Evolutionary conservation across 148 eudicot species (phyloP), one percentile per base, ranked within the genome.

Genomic region (Arbutus unedo): DNA sequence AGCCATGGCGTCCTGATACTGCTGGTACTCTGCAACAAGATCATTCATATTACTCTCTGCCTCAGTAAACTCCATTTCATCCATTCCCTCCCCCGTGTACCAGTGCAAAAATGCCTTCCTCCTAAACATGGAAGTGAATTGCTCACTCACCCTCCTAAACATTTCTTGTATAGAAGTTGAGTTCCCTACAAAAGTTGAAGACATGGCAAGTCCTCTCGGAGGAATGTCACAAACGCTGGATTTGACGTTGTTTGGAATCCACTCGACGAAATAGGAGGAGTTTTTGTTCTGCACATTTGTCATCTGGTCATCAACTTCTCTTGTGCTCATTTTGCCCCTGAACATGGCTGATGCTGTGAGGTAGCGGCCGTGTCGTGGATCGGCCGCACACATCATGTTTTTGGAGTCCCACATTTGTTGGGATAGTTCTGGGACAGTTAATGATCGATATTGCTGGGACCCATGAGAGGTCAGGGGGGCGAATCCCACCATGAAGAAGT

Each of bases 321-420:
- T 85, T 2, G 87, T 85, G 81, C 87, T 81, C 74, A 85, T 77
- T 71, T 81, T 85, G 64, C 87, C 87, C 19, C 87, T 49, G 51
- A 81, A 85, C 54, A 85, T 14, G 51, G 87, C 87, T 6, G 87
- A 85, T 18, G 87, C 87, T 5, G 87, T 85, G 59, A 85, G 87
- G 78, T 81, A 81, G 10, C 86, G 86, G 44, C 86, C 86, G 25
- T 81, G 80, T 10, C 86, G 71, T 0, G 89, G 89, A 64, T 87
- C 89, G 5, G 89, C 89, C 5, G 89, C 89, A 5, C 89, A 87
- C 89, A 87, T 87, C 89, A 87, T 87, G 89, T 87, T 87, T 47
- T 84, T 87, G 23, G 89, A 48, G 43, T 87, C 89, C 89, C 89
- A 87, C 89, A 87, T 87, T 57, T 84, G 86, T 31, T 84, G 83